A percentile compares a stretch with the other conserved stretches of the same genome.
Evolutionary conservation across 1,284 basidiomycete genomes (phyloP).

Genomic region (Rhodotorula glutinis): DNA sequence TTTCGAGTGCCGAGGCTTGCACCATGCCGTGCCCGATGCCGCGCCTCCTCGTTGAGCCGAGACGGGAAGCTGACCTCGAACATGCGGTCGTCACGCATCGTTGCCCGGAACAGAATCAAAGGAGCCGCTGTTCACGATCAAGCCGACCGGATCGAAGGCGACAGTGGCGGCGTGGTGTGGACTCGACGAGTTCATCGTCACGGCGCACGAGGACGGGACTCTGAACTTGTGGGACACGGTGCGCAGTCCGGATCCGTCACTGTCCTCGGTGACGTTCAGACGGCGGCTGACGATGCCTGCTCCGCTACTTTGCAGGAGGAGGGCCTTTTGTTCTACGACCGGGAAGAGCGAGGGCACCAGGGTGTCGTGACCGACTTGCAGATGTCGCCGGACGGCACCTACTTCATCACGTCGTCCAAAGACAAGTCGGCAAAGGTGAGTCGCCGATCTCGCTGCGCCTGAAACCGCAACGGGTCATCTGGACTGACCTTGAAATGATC

Average conservation of each 20-base stretch:
- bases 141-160: constrained; percentile 88
- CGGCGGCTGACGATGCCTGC: background rate
- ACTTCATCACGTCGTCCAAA: constrained; percentile 94
- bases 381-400: constrained; percentile 81
- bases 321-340: constrained; percentile 67
- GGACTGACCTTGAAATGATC: background rate
- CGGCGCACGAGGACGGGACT: constrained; percentile 94
- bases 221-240: constrained; percentile 63
- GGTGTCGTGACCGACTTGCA: constrained; percentile 85
- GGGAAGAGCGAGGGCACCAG: constrained; percentile 73
- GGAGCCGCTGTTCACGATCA: constrained; percentile 74
- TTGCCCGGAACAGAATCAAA: constrained; percentile 55
- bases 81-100: too few species aligned
- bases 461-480: too few species aligned
- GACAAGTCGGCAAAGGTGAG: constrained; percentile 90
- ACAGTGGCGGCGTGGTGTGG: constrained; percentile 90
- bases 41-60: too few species aligned
- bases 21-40: too few species aligned
- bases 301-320: constrained; percentile 67
- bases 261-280: too few species aligned
- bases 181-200: constrained; percentile 75
- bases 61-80: background rate
- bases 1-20: too few species aligned
- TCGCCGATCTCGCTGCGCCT: background rate
- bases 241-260: background rate